Evolutionary conservation across 345 rosid species (phyloP).

Genomic region (Noccaea caerulescens): DNA sequence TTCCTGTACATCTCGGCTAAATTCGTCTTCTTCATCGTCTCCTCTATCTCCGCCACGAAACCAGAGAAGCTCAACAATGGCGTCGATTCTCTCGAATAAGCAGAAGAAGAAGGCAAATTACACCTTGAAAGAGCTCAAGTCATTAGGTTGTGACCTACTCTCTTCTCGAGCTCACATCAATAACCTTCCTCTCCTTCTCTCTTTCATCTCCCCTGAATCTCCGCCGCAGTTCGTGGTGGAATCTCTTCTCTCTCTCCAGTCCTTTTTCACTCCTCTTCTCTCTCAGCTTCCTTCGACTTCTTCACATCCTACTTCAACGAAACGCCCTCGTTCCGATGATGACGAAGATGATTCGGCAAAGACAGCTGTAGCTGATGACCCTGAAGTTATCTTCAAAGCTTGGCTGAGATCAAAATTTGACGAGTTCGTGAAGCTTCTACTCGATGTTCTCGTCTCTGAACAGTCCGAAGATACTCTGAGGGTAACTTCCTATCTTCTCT

Average conservation of each 20-base stretch:
- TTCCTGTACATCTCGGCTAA: neutral
- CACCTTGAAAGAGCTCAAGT: constrained; percentile 66
- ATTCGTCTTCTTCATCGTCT: neutral
- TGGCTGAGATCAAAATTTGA: constrained; percentile 92
- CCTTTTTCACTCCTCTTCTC: constrained; percentile 84
- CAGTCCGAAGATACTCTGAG: constrained; percentile 59
- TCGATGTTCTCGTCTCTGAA: constrained; percentile 53
- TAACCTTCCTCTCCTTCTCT: constrained; percentile 78
- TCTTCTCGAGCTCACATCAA: constrained; percentile 77
- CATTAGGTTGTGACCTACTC: constrained; percentile 68
- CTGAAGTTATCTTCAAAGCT: constrained; percentile 60
- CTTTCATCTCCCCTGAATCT: constrained; percentile 59
- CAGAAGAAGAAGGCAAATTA: constrained; percentile 45
- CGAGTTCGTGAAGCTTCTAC: constrained; percentile 59
- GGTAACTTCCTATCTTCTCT: constrained; percentile 43
- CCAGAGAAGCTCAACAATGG: constrained; percentile 49
- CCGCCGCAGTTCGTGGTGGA: constrained; percentile 74
- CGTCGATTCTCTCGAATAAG: constrained; percentile 47
- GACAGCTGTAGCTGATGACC: constrained; percentile 48
- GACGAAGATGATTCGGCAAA: constrained; percentile 29
- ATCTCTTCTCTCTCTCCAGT: constrained; percentile 86
- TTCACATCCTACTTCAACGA: constrained; percentile 32
- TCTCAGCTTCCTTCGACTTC: constrained; percentile 71
- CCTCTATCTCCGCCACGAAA: constrained; percentile 26
- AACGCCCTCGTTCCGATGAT: constrained; percentile 27